A percentile compares a stretch with the other conserved stretches of the same genome.
phyloP scores from a whole-genome alignment of 2,329 filamentous ascomycete species.

The Clonostachys sp. region DNA sequence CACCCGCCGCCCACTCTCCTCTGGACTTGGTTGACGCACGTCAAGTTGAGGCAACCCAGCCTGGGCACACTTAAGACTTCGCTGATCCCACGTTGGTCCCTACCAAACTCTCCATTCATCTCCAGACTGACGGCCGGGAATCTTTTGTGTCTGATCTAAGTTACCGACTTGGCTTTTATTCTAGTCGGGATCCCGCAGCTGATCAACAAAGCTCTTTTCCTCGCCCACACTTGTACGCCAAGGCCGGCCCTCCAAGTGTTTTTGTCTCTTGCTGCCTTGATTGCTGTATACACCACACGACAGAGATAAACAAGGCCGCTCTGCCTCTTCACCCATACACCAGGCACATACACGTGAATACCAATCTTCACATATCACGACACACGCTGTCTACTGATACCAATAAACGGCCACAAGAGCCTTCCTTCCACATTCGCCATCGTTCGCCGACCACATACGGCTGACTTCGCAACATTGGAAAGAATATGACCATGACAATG shows the following conservation, averaged over 20 bases:
- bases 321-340: not conserved
- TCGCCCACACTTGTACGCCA: not conserved
- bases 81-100: conserved; percentile 47
- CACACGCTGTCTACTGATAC: not conserved
- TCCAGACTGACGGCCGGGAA: conserved; percentile 18
- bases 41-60: conserved; percentile 21
- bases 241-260: not conserved
- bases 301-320: not conserved
- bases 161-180: conserved; percentile 38
- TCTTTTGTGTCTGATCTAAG: conserved; percentile 32
- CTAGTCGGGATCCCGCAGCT: conserved; percentile 42
- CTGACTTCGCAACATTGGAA: not conserved
- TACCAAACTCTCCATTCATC: conserved; percentile 23
- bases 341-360: not conserved
- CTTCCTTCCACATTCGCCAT: too few species aligned
- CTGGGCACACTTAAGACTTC: conserved; percentile 51
- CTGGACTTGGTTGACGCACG: conserved; percentile 23
- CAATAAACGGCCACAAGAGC: too few species aligned
- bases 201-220: conserved; percentile 36
- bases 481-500: conserved; percentile 89
- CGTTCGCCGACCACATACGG: not conserved
- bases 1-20: conserved; percentile 26
- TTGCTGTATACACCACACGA: too few species aligned
- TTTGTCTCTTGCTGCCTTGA: not conserved
- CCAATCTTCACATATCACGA: conserved; percentile 11